Base-by-base conservation (phyloP, 345 rosid species). In the Citropsis articulata region DNA sequence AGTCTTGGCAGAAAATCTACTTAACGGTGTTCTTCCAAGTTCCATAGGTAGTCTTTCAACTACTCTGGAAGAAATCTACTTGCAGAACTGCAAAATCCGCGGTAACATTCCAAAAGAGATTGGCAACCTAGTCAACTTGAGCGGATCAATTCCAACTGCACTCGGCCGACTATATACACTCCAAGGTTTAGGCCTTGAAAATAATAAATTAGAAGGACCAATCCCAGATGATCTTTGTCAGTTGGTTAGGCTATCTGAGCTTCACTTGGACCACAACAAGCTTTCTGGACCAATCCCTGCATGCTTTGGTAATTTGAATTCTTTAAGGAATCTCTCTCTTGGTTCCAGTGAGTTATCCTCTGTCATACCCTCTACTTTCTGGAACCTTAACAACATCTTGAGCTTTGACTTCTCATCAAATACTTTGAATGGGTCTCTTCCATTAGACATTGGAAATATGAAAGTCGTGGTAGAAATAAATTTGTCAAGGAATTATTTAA, bases 51-150 rank as follows among this genome's bases (percentile, higher is more conserved):
- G 62, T 61, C 66, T 81, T 7, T 59, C 80, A 2, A 13, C 7
- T 4, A 48, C 71, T 13, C 14, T 75, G 33, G n/a, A 75, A 28
- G 0, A 9, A 0, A 67, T 79, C 2, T 1, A 1, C n/a, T 12
- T 67, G 24, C 1, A 3, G 6, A 4, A 66, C 14, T 75, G 81
- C 73, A 74, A 69, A 9, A 45, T 82, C 5, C 25, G 21, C 0
- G 85, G 85, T 4, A 62, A 1, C 4, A 83, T 80, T 53, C 85
- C 83, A 10, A 0, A 6, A 21, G 83, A 57, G 40, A 56, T 80
- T 1, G 66, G 79, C 24, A 70, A 31, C 8, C 30, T 80, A 12
- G 75, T 45, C 36, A 71, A 60, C 75, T 60, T 78, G 33, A 40
- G 27, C 0, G 83, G 83, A 30, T 18, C 75, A 0, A 57, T 81